These are phyloP conservation scores for Coelastrella sp. DNA, from an alignment of 139 green algal species.

Conservation along the genomic window DNA sequence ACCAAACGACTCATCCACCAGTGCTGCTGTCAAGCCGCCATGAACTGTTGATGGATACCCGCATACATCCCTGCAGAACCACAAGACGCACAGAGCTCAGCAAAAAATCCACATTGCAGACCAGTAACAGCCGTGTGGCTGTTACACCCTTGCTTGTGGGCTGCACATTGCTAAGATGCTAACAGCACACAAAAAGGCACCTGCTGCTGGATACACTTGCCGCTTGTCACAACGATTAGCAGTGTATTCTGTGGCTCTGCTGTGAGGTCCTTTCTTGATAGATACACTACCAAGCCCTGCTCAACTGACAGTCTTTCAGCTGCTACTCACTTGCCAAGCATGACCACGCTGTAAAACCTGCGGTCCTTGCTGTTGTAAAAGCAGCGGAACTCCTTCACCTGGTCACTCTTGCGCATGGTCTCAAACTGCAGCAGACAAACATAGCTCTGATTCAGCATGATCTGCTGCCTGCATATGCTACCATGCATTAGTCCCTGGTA, in stretches of 20 bases:
- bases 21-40: constrained; percentile 80
- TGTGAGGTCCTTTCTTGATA: too few species aligned
- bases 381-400: constrained; percentile 62
- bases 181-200: neutral
- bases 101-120: neutral
- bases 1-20: constrained; percentile 85
- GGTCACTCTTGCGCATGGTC: constrained; percentile 54
- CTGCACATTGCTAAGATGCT: neutral
- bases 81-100: neutral
- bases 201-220: too few species aligned
- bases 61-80: constrained; percentile 63
- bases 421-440: constrained; percentile 54
- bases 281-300: too few species aligned
- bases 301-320: neutral
- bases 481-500: too few species aligned
- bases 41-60: constrained; percentile 78
- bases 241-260: neutral
- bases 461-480: neutral
- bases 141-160: too few species aligned
- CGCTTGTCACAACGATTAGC: too few species aligned
- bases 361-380: constrained; percentile 50
- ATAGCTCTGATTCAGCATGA: neutral
- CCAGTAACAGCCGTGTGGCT: too few species aligned
- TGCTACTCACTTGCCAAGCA: constrained; percentile 59
- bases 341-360: constrained; percentile 58